A percentile compares a stretch with the other conserved stretches of the same genome.
Evolutionary conservation across 768 basidiomycete species (phyloP).

Genomic region (Amanita rubescens): DNA sequence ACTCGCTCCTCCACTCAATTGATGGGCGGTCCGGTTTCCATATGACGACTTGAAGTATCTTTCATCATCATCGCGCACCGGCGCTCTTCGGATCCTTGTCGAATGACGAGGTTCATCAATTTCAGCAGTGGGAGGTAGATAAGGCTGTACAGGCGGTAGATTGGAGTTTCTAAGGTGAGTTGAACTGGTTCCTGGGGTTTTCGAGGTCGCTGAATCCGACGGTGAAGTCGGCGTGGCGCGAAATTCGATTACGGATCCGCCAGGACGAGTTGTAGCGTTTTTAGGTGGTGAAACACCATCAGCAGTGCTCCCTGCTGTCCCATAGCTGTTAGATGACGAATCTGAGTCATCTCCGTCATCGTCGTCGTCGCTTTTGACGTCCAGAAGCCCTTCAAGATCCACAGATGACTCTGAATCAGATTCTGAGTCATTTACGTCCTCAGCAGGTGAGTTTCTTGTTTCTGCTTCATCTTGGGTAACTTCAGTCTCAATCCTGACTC

Average conservation of each 20-base stretch:
- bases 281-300: no score
- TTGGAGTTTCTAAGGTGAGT: not conserved
- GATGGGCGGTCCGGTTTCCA: no score
- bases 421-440: not conserved
- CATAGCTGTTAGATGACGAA: no score
- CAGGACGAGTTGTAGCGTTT: not conserved
- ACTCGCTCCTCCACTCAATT: no score
- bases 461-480: not conserved
- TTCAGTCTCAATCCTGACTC: not conserved
- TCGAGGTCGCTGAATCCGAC: not conserved
- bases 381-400: not conserved
- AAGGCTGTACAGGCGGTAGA: no score
- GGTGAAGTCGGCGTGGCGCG: not conserved
- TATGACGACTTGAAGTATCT: no score
- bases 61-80: no score
- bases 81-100: no score
- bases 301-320: not conserved
- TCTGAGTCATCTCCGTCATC: not conserved
- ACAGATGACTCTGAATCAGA: not conserved
- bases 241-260: not conserved
- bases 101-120: no score
- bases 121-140: no score
- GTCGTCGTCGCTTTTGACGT: not conserved
- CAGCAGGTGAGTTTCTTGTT: not conserved
- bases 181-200: not conserved